A percentile compares a stretch with the other conserved stretches of the same genome.
These are phyloP conservation scores for Calonectria hongkongensis DNA, from an alignment of 2,329 filamentous ascomycete species.

Conservation along the genomic window DNA sequence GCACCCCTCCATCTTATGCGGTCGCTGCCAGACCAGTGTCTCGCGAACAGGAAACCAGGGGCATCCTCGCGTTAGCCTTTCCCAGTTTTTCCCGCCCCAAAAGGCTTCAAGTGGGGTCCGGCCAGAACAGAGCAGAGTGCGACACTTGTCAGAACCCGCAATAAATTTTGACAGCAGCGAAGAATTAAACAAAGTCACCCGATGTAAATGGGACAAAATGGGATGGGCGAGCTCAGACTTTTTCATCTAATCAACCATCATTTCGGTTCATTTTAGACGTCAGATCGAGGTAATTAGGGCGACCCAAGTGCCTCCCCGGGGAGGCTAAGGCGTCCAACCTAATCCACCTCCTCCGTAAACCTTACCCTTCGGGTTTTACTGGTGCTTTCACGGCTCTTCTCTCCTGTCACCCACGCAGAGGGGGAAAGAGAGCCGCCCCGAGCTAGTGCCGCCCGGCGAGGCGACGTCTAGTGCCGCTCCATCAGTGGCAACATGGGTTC, in stretches of 20 bases:
- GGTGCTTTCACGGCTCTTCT: constrained; percentile 21
- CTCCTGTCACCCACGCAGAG: constrained; percentile 32
- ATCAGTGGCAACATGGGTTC: constrained; percentile 12
- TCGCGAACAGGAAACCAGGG: constrained; percentile 44
- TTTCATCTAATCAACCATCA: constrained; percentile 24
- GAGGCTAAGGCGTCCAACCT: constrained; percentile 21
- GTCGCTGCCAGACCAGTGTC: constrained; percentile 54
- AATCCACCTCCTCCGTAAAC: constrained; percentile 26
- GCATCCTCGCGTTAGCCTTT: constrained; percentile 31
- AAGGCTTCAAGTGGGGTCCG: constrained; percentile 33
- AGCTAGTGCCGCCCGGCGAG: constrained; percentile 26
- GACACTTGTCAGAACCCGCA: constrained; percentile 27
- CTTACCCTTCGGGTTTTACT: constrained; percentile 34
- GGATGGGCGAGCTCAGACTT: constrained; percentile 21
- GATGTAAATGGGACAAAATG: constrained; percentile 1
- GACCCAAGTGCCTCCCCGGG: constrained; percentile 13
- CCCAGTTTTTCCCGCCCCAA: constrained; percentile 33
- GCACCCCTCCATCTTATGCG: constrained; percentile 21
- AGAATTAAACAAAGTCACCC: constrained; percentile 5
- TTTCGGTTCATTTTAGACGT: constrained; percentile 23
- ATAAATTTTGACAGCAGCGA: constrained; percentile 23
- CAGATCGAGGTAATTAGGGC: constrained; percentile 26
- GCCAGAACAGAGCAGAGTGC: constrained; percentile 7
- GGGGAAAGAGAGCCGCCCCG: constrained; percentile 30
- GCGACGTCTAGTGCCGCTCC: constrained; percentile 11